A percentile compares a stretch with the other conserved stretches of the same genome.
phyloP scores from a whole-genome alignment of 306 rosid species.

The peach (Prunus persica) region DNA sequence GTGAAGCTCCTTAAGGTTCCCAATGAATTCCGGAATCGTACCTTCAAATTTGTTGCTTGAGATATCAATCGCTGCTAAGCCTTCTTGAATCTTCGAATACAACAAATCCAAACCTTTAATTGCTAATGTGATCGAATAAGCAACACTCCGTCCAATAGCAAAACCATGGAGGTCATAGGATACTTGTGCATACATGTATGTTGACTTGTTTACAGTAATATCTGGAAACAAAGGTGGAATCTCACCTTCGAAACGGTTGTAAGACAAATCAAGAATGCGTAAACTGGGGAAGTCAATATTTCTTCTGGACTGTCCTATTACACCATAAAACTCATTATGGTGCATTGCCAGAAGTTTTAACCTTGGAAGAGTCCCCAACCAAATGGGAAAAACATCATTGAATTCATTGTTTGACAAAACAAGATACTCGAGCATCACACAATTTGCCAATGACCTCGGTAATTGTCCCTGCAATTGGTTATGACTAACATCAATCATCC shows the following conservation, averaged over 20 bases:
- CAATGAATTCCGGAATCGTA: not conserved
- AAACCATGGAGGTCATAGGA: too few relatives aligned
- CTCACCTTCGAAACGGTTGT: not conserved
- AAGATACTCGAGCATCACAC: too few relatives aligned
- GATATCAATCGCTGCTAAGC: not conserved
- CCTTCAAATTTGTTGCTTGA: not conserved
- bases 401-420: not conserved
- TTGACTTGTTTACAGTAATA: not conserved
- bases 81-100: not conserved
- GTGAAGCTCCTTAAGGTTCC: not conserved
- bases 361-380: not conserved
- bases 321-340: not conserved
- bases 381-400: not conserved
- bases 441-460: too few relatives aligned
- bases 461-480: too few relatives aligned
- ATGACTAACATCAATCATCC: too few relatives aligned
- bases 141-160: too few relatives aligned
- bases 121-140: not conserved
- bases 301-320: not conserved
- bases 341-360: not conserved
- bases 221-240: not conserved
- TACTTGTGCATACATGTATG: not conserved
- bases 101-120: not conserved
- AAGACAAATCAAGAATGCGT: not conserved
- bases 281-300: not conserved